These are phyloP conservation scores for Carpinus viminea DNA, from an alignment of 306 rosid species.

Conservation along the genomic window DNA sequence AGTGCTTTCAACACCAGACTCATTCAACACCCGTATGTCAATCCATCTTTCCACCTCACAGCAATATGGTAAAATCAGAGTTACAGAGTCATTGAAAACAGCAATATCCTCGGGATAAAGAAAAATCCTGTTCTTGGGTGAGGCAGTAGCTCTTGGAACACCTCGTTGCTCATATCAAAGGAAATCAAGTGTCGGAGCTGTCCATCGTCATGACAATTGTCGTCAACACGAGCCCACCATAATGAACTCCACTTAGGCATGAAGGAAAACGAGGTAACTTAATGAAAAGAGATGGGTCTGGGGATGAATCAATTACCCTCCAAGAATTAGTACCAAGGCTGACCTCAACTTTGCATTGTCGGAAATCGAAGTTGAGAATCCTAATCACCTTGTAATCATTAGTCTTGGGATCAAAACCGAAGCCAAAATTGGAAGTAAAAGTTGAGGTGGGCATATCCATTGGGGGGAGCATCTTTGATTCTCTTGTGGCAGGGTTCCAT, in stretches of 20 bases:
- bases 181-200: no score
- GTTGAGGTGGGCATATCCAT: not conserved
- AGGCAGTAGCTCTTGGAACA: not conserved
- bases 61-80: not conserved
- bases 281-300: not conserved
- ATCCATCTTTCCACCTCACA: not conserved
- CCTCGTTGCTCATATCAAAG: not conserved
- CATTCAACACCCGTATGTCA: not conserved
- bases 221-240: not conserved
- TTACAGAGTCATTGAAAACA: not conserved
- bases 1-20: not conserved
- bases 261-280: not conserved
- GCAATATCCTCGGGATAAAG: not conserved
- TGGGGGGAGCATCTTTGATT: not conserved
- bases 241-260: not conserved
- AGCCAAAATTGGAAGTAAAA: not conserved
- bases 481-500: not conserved
- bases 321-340: not conserved
- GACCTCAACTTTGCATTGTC: not conserved
- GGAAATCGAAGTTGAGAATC: not conserved
- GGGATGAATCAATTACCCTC: not conserved
- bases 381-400: not conserved
- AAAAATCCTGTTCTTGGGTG: not conserved
- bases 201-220: no score
- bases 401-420: not conserved